phyloP scores from a whole-genome alignment of 352 stramenopile genomes.

The Elongisporangium prolatum region DNA sequence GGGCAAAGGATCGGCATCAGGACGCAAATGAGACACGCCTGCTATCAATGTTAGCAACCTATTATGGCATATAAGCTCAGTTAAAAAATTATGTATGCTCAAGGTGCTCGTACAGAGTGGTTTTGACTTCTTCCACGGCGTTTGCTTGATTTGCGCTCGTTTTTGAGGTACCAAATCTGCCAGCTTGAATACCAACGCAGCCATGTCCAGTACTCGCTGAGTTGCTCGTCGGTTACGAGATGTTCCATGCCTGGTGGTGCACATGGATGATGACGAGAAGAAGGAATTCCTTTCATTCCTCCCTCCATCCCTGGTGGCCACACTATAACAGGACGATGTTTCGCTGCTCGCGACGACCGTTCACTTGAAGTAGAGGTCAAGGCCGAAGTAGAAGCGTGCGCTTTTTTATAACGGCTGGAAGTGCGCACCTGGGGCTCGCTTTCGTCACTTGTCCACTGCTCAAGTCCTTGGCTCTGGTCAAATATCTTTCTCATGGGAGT shows the following conservation, averaged over 20 bases:
- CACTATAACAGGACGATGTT: constrained; percentile 15
- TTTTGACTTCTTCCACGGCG: constrained; percentile 11
- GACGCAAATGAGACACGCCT: neutral
- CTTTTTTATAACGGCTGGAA: neutral
- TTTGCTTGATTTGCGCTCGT: constrained; percentile 17
- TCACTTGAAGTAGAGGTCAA: neutral
- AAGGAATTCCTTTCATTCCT: constrained; percentile 17
- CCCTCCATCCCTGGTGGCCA: constrained; percentile 54
- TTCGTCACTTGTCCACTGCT: neutral
- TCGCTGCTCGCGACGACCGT: neutral
- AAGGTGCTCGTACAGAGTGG: neutral
- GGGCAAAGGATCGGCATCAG: neutral
- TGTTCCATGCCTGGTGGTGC: constrained; percentile 45
- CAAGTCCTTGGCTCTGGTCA: neutral
- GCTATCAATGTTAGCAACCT: neutral
- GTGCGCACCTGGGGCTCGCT: neutral
- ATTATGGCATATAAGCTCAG: neutral
- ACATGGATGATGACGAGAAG: constrained; percentile 25
- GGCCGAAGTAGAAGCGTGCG: neutral
- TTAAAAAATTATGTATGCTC: neutral
- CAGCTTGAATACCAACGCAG: constrained; percentile 66
- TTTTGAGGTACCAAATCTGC: constrained; percentile 60
- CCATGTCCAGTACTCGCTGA: constrained; percentile 60
- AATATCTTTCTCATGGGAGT: neutral
- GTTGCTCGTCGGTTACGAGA: constrained; percentile 45